These are phyloP conservation scores for Cercospora berteroae DNA, from an alignment of 2,329 filamentous ascomycete genomes.

Conservation along the genomic window DNA sequence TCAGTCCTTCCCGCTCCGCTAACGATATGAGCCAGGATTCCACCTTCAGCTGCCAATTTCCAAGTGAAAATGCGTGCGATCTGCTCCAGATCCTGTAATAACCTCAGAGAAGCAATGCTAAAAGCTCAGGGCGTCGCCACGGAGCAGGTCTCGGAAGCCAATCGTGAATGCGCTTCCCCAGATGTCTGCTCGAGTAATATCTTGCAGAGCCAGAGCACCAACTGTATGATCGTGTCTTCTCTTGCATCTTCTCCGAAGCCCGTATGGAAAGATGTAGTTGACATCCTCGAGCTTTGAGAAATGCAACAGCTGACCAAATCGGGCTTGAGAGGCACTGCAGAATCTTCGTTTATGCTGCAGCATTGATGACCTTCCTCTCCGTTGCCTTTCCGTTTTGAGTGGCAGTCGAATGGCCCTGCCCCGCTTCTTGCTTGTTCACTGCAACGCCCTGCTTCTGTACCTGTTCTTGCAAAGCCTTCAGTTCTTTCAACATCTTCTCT, in stretches of 20 bases:
- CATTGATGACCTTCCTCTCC: constrained; percentile 19
- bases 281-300: background rate
- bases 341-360: constrained; percentile 13
- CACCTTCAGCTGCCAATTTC: background rate
- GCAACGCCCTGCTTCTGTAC: constrained; percentile 32
- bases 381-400: constrained; percentile 19
- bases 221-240: background rate
- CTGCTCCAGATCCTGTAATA: background rate
- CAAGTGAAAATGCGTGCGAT: background rate
- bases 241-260: background rate
- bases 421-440: constrained; percentile 16
- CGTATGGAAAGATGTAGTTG: background rate
- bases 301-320: background rate
- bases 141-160: background rate
- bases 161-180: background rate
- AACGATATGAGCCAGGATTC: background rate
- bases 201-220: background rate
- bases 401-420: constrained; percentile 19
- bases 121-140: background rate
- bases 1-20: background rate
- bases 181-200: background rate
- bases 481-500: constrained; percentile 69
- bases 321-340: background rate
- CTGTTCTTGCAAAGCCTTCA: constrained; percentile 43
- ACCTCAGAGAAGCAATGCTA: background rate